Evolutionary conservation across 805 yeast genomes (phyloP), one percentile per base, ranked within the genome.

Genomic region (Cyberlindnera sargentensis): DNA sequence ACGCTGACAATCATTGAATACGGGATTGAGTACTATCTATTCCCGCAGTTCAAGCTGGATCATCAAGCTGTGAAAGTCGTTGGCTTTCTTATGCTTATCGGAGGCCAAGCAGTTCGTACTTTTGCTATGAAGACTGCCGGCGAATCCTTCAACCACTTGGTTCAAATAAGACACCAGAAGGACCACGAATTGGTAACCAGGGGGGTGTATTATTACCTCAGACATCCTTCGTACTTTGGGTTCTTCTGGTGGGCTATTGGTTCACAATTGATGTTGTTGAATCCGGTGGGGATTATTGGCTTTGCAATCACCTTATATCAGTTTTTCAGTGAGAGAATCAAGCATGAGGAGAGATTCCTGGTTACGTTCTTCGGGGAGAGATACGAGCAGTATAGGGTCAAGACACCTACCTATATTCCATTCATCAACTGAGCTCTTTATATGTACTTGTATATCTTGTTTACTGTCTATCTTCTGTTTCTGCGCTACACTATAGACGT

Each of bases 241-340:
- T 93, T 84, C 61, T 90, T 80, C 57, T 80, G 88, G 77, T 93
- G 98, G 97, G 91, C 95, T 10, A 51, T 90, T 4, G 97, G 97
- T 0, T 71, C 88, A 1, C 95, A 91, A 59, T 25, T 93, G 37
- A 50, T 82, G 47, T 62, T 91, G 45, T 63, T 78, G 37, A 93
- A 89, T 63, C 79, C 84, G 6, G 37, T 87, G 0, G 71, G 88
- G 1, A 54, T 76, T 2, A 39, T 69, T 1, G 66, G 72, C 0
- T 93, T 89, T 47, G 54, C 70, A 0, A 49, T 63, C n/a, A 73
- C 79, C 3, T 66, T 93, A 23, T 79, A 80, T 75, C 55, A 61
- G 31, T 93, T 93, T 57, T 93, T 93, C 67, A 62, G 62, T 6
- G 58, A 63, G 8, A 71, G 99, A 45, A 87, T 93, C 32, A 56